Base-by-base conservation (phyloP, 2,329 filamentous ascomycete species). In the Westerdykella sp. region DNA sequence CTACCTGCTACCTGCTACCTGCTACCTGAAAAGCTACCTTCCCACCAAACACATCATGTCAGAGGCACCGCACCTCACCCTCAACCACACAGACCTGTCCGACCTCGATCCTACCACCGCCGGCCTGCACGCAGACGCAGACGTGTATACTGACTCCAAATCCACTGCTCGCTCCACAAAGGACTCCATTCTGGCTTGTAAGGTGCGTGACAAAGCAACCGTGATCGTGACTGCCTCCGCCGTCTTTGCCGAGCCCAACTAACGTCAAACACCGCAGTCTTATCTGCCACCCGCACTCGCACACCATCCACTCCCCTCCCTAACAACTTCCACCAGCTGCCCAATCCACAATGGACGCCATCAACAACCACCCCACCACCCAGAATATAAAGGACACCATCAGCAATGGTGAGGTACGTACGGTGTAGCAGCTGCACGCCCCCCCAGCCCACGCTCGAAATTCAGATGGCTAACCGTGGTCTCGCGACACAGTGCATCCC, bases 321-420 rank as follows among this genome's bases (percentile, higher is more conserved):
- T 64, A 47, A 64, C 59, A 56, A 47, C 55, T 58, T 43, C 53
- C 51, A 6, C 32, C 42, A 78, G 75, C 71, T 59, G 71, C 73
- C 51, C 65, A 69, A 50, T 62, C 67, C 52, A 69, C 74, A 47
- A 70, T 73, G 64, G 67, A 70, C 54, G 63, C 69, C 48, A 68
- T 75, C 47, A 54, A 66, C 48, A 74, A 75, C 60, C 72, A 74
- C 56, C 71, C 73, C 45, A 62, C 70, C 31, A 71, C 73, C 42
- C 73, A 78, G 60, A 70, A 66, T 51, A 49, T 68, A 37, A 66
- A 62, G 58, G 56, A 66, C 47, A 60, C 61, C 18, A 54, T 35
- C 32, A 35, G 13, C 32, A 70, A 73, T 55, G 73, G 68, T 69
- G 55, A 60, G 64, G 66, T 69, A 52, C 48, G 66, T 65, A n/a